phyloP scores from a whole-genome alignment of 2,329 filamentous ascomycete species.

The Botryosphaeria dothidea region DNA sequence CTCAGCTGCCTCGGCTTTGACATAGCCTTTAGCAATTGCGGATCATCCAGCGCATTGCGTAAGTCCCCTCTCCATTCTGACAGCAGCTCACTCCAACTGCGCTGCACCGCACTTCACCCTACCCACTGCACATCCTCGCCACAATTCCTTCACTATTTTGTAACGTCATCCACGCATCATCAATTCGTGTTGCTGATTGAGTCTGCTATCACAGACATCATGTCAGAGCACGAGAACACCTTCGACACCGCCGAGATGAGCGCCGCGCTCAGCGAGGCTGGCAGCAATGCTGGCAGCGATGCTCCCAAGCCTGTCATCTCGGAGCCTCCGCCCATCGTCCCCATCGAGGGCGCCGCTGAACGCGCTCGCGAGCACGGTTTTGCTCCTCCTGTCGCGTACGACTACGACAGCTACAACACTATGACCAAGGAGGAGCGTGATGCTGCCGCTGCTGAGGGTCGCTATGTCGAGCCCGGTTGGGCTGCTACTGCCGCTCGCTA shows the following conservation, averaged over 20 bases:
- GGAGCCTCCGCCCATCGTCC: slow-evolving; percentile 21
- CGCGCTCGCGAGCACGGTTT: slow-evolving; percentile 40
- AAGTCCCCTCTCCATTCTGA: not conserved
- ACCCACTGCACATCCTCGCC: no score
- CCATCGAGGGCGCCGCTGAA: slow-evolving; percentile 12
- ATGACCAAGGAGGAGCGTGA: slow-evolving; percentile 28
- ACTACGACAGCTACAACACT: slow-evolving; percentile 46
- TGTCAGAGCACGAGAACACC: slow-evolving; percentile 11
- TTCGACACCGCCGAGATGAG: slow-evolving; percentile 24
- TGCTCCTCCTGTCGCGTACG: slow-evolving; percentile 48
- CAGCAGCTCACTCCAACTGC: not conserved
- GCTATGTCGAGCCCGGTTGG: slow-evolving; percentile 38
- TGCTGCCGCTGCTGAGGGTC: slow-evolving; percentile 1
- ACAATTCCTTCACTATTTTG: not conserved
- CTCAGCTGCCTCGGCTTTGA: not conserved
- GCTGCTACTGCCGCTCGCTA: slow-evolving; percentile 67
- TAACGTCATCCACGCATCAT: not conserved
- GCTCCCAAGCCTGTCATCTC: slow-evolving; percentile 30
- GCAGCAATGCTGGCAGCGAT: slow-evolving; percentile 3
- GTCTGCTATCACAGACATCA: not conserved
- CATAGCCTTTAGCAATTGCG: not conserved
- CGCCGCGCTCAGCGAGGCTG: slow-evolving; percentile 26
- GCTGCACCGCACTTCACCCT: no score
- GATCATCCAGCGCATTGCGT: not conserved
- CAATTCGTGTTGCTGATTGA: not conserved